A percentile compares a stretch with the other conserved stretches of the same genome.
phyloP scores from a whole-genome alignment of 2,329 filamentous ascomycete genomes.

The Elsinoe batatas region DNA sequence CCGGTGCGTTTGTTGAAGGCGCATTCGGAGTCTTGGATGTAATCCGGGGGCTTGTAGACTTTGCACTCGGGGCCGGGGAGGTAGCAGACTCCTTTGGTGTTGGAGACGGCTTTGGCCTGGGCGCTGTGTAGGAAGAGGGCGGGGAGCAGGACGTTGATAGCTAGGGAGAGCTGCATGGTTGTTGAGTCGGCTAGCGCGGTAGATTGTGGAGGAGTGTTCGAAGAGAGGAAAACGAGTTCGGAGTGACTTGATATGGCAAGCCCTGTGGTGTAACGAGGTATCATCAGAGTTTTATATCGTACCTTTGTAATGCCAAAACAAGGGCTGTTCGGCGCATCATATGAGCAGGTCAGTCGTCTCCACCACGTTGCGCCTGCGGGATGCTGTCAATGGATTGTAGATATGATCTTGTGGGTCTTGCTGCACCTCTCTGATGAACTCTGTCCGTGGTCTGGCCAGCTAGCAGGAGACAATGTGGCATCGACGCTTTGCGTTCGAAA shows the following conservation, averaged over 20 bases:
- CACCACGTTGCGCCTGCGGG: neutral
- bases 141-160: slow-evolving; percentile 19
- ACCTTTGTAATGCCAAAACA: no score
- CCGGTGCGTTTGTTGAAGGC: slow-evolving; percentile 32
- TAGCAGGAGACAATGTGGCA: no score
- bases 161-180: slow-evolving; percentile 3
- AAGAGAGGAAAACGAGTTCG: neutral
- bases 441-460: neutral
- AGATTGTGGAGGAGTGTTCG: neutral
- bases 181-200: neutral
- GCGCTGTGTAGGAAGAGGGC: slow-evolving; percentile 25
- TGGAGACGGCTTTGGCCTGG: slow-evolving; percentile 22
- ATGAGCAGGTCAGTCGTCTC: neutral
- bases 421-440: neutral
- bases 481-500: neutral
- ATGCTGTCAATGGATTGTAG: neutral
- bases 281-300: no score
- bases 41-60: slow-evolving; percentile 26
- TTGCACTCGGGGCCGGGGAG: slow-evolving; percentile 21
- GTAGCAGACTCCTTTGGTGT: slow-evolving; percentile 29
- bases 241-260: neutral
- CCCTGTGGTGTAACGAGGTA: no score
- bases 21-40: slow-evolving; percentile 36
- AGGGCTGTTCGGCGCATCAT: no score
- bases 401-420: neutral